Evolutionary conservation across 2,329 filamentous ascomycete genomes (phyloP).

Genomic region (Diaporthe sp.): DNA sequence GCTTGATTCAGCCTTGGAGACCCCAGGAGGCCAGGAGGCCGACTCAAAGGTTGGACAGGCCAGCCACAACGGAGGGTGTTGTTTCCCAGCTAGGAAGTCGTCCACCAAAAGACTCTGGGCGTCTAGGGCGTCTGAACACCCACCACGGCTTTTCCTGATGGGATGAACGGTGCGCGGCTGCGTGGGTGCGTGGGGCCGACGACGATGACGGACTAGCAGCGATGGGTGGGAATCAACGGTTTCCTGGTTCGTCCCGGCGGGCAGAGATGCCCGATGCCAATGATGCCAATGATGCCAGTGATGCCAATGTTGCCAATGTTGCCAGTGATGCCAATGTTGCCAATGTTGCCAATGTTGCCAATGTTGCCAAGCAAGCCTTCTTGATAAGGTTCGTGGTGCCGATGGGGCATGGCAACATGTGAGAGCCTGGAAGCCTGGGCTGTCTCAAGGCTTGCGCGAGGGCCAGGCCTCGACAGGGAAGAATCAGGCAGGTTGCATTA

Average conservation of each 20-base stretch:
- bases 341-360: too few species aligned
- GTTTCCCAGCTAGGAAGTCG: conserved; percentile 6
- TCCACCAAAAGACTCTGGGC: background rate
- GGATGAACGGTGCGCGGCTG: background rate
- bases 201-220: background rate
- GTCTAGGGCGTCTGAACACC: background rate
- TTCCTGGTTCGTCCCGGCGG: background rate
- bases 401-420: background rate
- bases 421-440: background rate
- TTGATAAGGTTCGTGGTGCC: conserved; percentile 3
- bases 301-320: too few species aligned
- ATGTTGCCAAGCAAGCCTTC: background rate
- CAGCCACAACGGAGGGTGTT: background rate
- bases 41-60: background rate
- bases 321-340: background rate
- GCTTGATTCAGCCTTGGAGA: background rate
- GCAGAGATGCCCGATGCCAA: background rate
- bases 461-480: background rate
- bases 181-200: conserved; percentile 6
- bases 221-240: too few species aligned
- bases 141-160: background rate
- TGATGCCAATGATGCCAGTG: background rate
- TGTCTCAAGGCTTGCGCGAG: background rate
- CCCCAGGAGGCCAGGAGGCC: too few species aligned
- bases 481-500: conserved; percentile 15